phyloP scores from a whole-genome alignment of 495 filamentous ascomycete species.

The Elaphomyces granulatus region DNA sequence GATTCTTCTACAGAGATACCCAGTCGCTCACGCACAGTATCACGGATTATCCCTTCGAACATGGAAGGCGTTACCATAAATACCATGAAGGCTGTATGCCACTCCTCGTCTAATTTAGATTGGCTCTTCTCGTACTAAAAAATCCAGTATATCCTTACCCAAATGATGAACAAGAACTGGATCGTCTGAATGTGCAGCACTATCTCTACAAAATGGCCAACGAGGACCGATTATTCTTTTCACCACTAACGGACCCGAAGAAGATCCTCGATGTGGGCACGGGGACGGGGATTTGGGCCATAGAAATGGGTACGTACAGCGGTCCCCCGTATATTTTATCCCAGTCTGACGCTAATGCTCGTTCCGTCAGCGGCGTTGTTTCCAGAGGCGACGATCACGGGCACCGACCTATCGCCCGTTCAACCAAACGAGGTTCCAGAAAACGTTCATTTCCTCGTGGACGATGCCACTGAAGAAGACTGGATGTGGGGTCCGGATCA shows the following conservation, averaged over 20 bases:
- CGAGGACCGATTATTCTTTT: slow-evolving; percentile 38
- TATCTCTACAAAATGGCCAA: slow-evolving; percentile 42
- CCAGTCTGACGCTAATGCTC: slow-evolving; percentile 2
- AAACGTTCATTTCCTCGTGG: slow-evolving; percentile 46
- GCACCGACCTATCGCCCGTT: slow-evolving; percentile 49
- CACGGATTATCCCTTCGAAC: slow-evolving; percentile 37
- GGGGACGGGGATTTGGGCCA: slow-evolving; percentile 61
- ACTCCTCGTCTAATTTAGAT: not conserved
- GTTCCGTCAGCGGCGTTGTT: slow-evolving; percentile 29
- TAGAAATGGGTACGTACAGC: slow-evolving; percentile 41
- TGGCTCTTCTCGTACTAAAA: slow-evolving; percentile 8
- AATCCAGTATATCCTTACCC: slow-evolving; percentile 37
- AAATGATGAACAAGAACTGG: slow-evolving; percentile 42
- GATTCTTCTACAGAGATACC: slow-evolving; percentile 22
- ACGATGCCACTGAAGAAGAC: slow-evolving; percentile 36
- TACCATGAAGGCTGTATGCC: slow-evolving; percentile 42
- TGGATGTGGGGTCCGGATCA: slow-evolving; percentile 33
- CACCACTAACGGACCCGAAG: slow-evolving; percentile 41
- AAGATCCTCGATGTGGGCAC: slow-evolving; percentile 53
- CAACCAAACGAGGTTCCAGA: slow-evolving; percentile 42
- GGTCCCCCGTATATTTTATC: slow-evolving; percentile 11
- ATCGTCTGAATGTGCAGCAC: slow-evolving; percentile 46
- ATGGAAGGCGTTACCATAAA: slow-evolving; percentile 42
- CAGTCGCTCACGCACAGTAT: slow-evolving; percentile 38
- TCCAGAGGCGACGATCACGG: slow-evolving; percentile 41